Percentiles rank a stretch among this genome's conserved stretches.
phyloP scores from a whole-genome alignment of 352 stramenopile genomes.

The Thraustotheca clavata region DNA sequence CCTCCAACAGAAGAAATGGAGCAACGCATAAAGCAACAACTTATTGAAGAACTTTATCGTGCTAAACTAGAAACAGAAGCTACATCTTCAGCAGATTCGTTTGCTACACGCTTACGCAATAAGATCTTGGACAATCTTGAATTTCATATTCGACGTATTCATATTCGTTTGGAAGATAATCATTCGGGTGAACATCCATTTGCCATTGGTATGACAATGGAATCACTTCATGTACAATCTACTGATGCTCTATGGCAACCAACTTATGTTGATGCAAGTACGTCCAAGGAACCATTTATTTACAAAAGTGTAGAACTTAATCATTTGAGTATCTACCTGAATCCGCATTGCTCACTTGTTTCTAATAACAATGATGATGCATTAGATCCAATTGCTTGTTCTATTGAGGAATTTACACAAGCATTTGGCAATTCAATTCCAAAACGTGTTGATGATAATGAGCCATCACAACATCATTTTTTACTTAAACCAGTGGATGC shows the following conservation, averaged over 20 bases:
- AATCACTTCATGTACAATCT: slow-evolving; percentile 35
- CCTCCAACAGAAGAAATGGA: slow-evolving; percentile 42
- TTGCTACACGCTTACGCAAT: slow-evolving; percentile 67
- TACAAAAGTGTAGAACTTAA: slow-evolving; percentile 86
- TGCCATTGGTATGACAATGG: slow-evolving; percentile 50
- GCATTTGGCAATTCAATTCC: slow-evolving; percentile 73
- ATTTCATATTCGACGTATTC: slow-evolving; percentile 79
- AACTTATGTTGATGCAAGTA: slow-evolving; percentile 68
- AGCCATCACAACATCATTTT: slow-evolving; percentile 62
- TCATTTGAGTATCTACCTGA: slow-evolving; percentile 79
- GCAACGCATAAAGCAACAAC: slow-evolving; percentile 71
- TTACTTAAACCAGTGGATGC: slow-evolving; percentile 77
- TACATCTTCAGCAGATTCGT: slow-evolving; percentile 44
- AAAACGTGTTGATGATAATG: slow-evolving; percentile 58
- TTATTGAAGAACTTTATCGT: slow-evolving; percentile 76
- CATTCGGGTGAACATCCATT: slow-evolving; percentile 75
- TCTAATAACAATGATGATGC: no score
- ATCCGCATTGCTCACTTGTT: slow-evolving; percentile 48
- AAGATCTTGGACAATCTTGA: slow-evolving; percentile 88
- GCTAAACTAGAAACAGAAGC: slow-evolving; percentile 33
- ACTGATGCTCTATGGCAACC: slow-evolving; percentile 84
- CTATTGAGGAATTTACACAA: slow-evolving; percentile 64
- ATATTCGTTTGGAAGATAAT: slow-evolving; percentile 72
- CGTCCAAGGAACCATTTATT: slow-evolving; percentile 76
- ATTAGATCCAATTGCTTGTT: slow-evolving; percentile 54